Percentiles rank a stretch among this genome's conserved stretches.
Evolutionary conservation across 352 stramenopile species (phyloP).

Genomic region (Pythium phragmitis): DNA sequence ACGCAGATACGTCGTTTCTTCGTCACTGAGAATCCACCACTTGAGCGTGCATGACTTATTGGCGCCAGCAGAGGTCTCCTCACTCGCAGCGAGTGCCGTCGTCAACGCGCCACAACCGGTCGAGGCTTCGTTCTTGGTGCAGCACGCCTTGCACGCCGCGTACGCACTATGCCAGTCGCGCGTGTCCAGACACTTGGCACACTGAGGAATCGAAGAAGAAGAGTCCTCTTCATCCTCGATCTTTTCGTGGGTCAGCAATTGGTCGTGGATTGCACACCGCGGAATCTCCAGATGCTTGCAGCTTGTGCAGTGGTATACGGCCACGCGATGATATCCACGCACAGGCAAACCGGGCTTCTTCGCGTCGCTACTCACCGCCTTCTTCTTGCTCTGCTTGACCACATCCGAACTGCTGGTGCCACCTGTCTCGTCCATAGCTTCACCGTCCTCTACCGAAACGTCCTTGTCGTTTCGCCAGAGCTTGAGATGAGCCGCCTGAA

Average conservation of each 20-base stretch:
- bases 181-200: constrained; percentile 48
- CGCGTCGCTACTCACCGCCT: neutral
- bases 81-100: neutral
- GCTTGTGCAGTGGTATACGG: constrained; percentile 51
- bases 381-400: constrained; percentile 22
- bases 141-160: constrained; percentile 32
- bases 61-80: neutral
- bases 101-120: neutral
- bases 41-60: constrained; percentile 27
- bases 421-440: neutral
- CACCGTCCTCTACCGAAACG: constrained; percentile 1
- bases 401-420: constrained; percentile 7
- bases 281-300: constrained; percentile 57
- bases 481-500: constrained; percentile 55
- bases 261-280: constrained; percentile 42
- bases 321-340: constrained; percentile 70
- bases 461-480: constrained; percentile 46
- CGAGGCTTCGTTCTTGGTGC: neutral
- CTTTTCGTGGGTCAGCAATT: constrained; percentile 60
- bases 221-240: constrained; percentile 21
- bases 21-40: constrained; percentile 79
- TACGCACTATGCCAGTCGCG: constrained; percentile 40
- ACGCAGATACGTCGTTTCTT: constrained; percentile 62
- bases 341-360: constrained; percentile 37
- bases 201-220: constrained; percentile 41